Evolutionary conservation across 2,329 filamentous ascomycete species (phyloP), one percentile per base, ranked within the genome.

Genomic region (Aspergillus thermomutatus): DNA sequence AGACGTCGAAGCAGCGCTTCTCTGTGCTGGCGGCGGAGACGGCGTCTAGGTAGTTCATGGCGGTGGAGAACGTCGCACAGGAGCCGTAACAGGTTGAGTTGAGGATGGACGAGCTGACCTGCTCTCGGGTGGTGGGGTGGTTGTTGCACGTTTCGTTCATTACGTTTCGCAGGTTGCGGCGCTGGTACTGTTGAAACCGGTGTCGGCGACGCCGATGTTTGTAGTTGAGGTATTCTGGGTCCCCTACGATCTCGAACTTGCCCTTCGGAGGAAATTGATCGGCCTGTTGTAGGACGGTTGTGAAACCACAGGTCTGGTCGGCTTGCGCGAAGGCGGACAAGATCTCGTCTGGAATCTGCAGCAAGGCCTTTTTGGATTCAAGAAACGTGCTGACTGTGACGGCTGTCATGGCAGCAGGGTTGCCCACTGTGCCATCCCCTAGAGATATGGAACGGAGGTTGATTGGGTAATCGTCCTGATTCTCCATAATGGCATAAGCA

Each of bases 21-120:
- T 59, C 54, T 8, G 55, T 49, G 3, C 58, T 56, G 6, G 54
- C 49, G 23, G 50, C 47, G 11, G 62, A 61, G 5, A 52, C 54
- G 6, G 67, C 60, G 27, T 54, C 53, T 34, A 74, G 40, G 53
- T 72, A 72, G 49, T 72, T 65, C 31, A 65, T 58, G 40, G 70
- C 71, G 23, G 72, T 74, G 25, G 69, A 66, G 56, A 67, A 73
- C 25, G 68, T 71, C 10, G 72, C 72, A 52, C 74, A 76, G 41
- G 68, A 64, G 5, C 69, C 70, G 52, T 71, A 68, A 55, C 72
- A 75, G 37, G 67, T 64, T 27, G 69, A 72, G 50, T 74, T 71
- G 8, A 72, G 51, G 40, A 74, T 69, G 28, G 72, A 70, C 2
- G 41, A 50, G 11, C 56, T 53, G n/a, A 75, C 61, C 7, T 58